Base-by-base conservation (phyloP, 768 basidiomycete genomes). In the Hericium erinaceus region DNA sequence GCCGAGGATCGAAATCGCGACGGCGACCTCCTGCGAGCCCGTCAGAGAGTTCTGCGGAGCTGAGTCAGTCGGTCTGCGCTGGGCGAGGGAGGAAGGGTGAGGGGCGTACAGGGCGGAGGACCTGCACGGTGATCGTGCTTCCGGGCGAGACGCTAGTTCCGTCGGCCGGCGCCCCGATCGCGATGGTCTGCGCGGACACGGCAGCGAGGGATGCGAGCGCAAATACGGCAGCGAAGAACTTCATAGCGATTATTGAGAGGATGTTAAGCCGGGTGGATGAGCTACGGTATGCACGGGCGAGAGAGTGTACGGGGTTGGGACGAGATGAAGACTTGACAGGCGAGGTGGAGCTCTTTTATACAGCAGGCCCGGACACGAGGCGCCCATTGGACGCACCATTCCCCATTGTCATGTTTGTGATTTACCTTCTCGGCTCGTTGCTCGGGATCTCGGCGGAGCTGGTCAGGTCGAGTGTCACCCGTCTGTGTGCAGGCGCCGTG, bases 1-100 rank as follows among this genome's bases (percentile, higher is more conserved):
- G 24, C 24, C n/a, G 20, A 55, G 11, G 12, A 55, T 15, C 16
- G 54, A 55, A 37, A 55, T 55, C 11, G 18, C 54, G 16, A 55
- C 15, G 9, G 54, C 39, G 22, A 55, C 54, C n/a, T 55, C 54
- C 44, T 41, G 39, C n/a, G 54, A 55, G 20, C 54, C 54, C 16
- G 52, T 53, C n/a, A 53, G 52, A 9, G 52, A 38, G n/a, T 53
- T 24, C 52, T 53, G 37, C n/a, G 18, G 38, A 20, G 8, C 11
- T 16, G n/a, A 37, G 15, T 39, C 8, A 53, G 52, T 22, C 26
- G 10, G 20, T 39, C 11, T 3, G 24, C 8, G n/a, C n/a, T 6
- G 28, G 16, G n/a, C 3, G n/a, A 37, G 16, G 15, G 37, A n/a
- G 28, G 28, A 20, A 11, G 11, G 28, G 33, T 13, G 18, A 13